Evolutionary conservation across 1,284 basidiomycete species (phyloP).

Genomic region (Cutaneotrichosporon daszewskae): DNA sequence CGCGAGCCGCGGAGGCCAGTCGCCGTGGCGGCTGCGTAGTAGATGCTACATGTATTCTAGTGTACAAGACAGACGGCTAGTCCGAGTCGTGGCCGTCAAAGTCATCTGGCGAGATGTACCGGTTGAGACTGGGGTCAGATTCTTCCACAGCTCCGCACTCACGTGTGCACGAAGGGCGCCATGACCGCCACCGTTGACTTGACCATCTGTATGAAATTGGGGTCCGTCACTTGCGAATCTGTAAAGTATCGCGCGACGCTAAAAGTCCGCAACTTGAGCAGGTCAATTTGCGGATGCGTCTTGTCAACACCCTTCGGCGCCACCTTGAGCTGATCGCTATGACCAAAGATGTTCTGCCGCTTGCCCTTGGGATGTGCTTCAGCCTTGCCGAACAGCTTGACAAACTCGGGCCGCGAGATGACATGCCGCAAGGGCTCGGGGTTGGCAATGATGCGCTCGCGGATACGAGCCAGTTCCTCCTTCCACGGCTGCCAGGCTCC

Average conservation of each 20-base stretch:
- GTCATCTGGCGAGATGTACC: neutral
- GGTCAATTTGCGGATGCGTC: constrained; percentile 73
- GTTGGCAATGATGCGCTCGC: constrained; percentile 61
- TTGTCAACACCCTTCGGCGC: constrained; percentile 85
- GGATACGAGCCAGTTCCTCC: constrained; percentile 66
- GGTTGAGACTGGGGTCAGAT: neutral
- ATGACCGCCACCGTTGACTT: constrained; percentile 56
- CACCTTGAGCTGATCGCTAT: constrained; percentile 72
- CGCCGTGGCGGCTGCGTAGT: neutral
- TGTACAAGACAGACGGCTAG: neutral
- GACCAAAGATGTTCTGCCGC: constrained; percentile 69
- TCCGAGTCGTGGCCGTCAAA: neutral
- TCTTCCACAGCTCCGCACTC: neutral
- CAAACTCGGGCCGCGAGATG: constrained; percentile 63
- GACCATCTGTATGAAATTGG: constrained; percentile 62
- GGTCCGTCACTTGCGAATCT: constrained; percentile 64
- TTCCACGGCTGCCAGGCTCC: constrained; percentile 79
- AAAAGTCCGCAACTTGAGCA: constrained; percentile 75
- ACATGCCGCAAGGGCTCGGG: constrained; percentile 60
- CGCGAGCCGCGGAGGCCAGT: neutral
- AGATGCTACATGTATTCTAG: neutral
- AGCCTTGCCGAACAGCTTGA: constrained; percentile 65
- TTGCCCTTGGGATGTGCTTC: constrained; percentile 58
- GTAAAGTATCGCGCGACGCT: constrained; percentile 69
- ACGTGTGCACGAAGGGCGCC: constrained; percentile 65